Evolutionary conservation across 2,329 filamentous ascomycete species (phyloP), one percentile per base, ranked within the genome.

Genomic region (Nannizziopsis arthrosporioides): DNA sequence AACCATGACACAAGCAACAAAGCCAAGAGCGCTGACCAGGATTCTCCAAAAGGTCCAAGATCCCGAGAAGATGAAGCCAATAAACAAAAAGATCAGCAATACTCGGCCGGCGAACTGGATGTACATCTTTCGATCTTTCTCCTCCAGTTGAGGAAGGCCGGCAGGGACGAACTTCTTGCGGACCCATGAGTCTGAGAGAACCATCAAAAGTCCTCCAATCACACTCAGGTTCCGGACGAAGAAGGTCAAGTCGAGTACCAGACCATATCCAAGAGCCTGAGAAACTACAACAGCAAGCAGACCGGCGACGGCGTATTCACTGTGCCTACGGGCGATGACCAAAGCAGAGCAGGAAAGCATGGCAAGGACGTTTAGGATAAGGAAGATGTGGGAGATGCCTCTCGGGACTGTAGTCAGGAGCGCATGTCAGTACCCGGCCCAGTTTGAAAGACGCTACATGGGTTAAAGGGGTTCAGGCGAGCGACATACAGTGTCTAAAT

Each of bases 101-200:
- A 98, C 86, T 58, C 92, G 83, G 32, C 92, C 92, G 56, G 92
- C 92, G 53, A 98, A 82, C 78, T 96, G 92, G 72, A 98, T 93
- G 76, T 98, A 98, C 90, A 96, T 96, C 78, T 96, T 98, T 71
- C 89, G 85, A 68, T 98, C 92, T 80, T 96, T 96, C 76, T 98
- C 92, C 65, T 96, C 92, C 46, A 98, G 78, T 68, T 86, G 80
- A 42, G 92, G 92, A 46, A 98, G 77, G 42, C 92, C 92, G 42
- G 92, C 92, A 54, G 94, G 94, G 2, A 89, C 90, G 73, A 95
- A 94, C 67, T 82, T 85, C 80, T 96, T 96, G 71, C 89, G 84
- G 55, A 95, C 88, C 88, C 90, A 96, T 50, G 86, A 94, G 72
- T 98, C 92, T 36, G 89, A 95, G 42, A 98, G 77, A 15, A 98